phyloP scores from a whole-genome alignment of 2,329 filamentous ascomycete genomes.

The Ophiostoma sp. region DNA sequence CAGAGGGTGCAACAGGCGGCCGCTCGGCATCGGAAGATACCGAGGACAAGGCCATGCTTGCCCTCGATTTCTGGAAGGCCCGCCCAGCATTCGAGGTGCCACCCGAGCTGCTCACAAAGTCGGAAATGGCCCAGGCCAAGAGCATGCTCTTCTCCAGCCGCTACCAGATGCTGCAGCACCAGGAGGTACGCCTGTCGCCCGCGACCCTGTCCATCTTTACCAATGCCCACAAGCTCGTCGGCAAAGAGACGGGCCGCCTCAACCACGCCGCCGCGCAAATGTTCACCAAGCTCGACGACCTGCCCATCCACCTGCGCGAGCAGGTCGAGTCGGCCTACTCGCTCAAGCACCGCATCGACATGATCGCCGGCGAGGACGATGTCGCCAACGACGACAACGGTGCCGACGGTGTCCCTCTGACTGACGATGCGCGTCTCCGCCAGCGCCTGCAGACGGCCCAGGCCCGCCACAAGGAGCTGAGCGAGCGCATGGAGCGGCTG shows the following conservation, averaged over 20 bases:
- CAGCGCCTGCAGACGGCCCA: slow-evolving; percentile 52
- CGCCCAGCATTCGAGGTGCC: slow-evolving; percentile 30
- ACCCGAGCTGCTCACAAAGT: slow-evolving; percentile 27
- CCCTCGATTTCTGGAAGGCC: slow-evolving; percentile 49
- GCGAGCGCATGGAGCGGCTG: slow-evolving; percentile 56
- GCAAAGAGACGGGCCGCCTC: slow-evolving; percentile 62
- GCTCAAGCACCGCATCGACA: slow-evolving; percentile 61
- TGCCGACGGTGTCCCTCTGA: slow-evolving; percentile 33
- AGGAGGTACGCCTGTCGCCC: slow-evolving; percentile 64
- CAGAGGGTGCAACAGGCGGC: slow-evolving; percentile 1
- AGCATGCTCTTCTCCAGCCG: slow-evolving; percentile 53
- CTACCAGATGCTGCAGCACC: slow-evolving; percentile 55
- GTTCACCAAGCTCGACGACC: slow-evolving; percentile 63
- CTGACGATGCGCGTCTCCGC: slow-evolving; percentile 54
- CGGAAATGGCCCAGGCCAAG: slow-evolving; percentile 40
- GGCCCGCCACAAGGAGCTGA: slow-evolving; percentile 52
- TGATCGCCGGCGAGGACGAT: slow-evolving; percentile 55
- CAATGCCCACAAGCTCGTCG: slow-evolving; percentile 65
- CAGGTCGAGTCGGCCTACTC: slow-evolving; percentile 63
- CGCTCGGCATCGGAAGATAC: slow-evolving; percentile 33
- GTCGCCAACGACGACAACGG: background rate
- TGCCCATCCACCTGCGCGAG: slow-evolving; percentile 61
- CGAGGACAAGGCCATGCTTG: slow-evolving; percentile 42
- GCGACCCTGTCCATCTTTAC: slow-evolving; percentile 67
- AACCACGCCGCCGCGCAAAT: slow-evolving; percentile 67